Evolutionary conservation across 2,329 filamentous ascomycete species (phyloP), one percentile per base, ranked within the genome.

Genomic region (Ceratocystis variospora): DNA sequence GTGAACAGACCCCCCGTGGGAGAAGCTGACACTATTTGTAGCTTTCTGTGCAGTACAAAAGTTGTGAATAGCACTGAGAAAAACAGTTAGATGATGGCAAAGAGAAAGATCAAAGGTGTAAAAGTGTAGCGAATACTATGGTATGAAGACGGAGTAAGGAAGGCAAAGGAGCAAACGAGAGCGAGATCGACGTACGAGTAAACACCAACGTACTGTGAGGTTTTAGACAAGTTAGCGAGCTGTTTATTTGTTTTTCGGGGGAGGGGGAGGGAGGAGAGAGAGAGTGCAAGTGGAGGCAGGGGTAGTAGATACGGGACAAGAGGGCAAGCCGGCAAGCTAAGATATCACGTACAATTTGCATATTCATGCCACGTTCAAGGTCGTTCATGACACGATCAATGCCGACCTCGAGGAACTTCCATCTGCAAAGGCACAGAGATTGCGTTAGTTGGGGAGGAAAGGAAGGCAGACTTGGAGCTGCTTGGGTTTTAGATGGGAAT

Each of bases 41-140:
- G 90, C 90, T 75, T 97, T 97, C 76, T 97, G 94, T 28, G 94
- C 96, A 66, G 94, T 99, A 76, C 94, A 99, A 77, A 99, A 99
- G 79, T 99, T 96, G 79, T 99, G 94, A 62, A 99, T 94, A 68
- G 92, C 91, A 64, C 82, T 92, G 48, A 17, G 10, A 8, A 8
- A 17, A 3, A 33, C 22, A 63, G 45, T 63, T 46, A 61, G 50
- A 37, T 33, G 5, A 25, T 1, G 28, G 8, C 31, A 1, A n/a
- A 8, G 33, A 10, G 8, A 37, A 37, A 37, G 33, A 37, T 12
- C 12, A 37, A 37, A 37, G 33, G 12, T 2, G 33, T 37, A 37
- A 12, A 37, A 41, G n/a, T 37, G 10, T 37, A 28, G 48, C 15
- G 41, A 41, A 15, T 53, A 17, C 7, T 25, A 25, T 25, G 19